Percentiles rank a stretch among this genome's conserved stretches.
phyloP scores from a whole-genome alignment of 148 eudicot species.

The Selenicereus undatus region DNA sequence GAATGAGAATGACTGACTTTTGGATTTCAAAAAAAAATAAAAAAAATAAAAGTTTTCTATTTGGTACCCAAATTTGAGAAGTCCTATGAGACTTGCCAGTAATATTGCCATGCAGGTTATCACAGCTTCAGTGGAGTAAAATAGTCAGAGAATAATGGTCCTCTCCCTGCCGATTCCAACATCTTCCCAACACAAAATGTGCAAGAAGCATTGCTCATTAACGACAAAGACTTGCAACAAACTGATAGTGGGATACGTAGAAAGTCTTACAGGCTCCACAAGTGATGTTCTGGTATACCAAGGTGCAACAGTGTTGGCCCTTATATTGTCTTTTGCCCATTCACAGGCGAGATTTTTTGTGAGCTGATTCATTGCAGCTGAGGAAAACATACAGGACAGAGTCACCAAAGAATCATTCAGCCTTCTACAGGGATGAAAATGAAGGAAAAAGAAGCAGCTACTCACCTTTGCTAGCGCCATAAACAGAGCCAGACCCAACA shows the following conservation, averaged over 20 bases:
- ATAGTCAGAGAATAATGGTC: not conserved
- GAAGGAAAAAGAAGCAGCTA: constrained; percentile 18
- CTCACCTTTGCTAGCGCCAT: constrained; percentile 79
- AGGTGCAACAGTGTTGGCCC: constrained; percentile 66
- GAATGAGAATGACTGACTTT: too few species aligned
- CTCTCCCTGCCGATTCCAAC: not conserved
- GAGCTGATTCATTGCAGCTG: constrained; percentile 79
- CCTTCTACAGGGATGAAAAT: not conserved
- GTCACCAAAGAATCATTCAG: not conserved
- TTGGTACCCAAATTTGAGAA: too few species aligned
- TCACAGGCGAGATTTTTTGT: constrained; percentile 82
- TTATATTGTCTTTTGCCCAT: constrained; percentile 84
- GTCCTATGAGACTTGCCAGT: too few species aligned
- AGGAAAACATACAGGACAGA: constrained; percentile 3
- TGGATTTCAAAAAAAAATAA: too few species aligned
- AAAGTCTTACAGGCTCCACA: constrained; percentile 52
- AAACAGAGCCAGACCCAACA: constrained; percentile 57
- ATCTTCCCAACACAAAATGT: not conserved
- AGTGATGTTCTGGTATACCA: constrained; percentile 74
- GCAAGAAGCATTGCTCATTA: not conserved
- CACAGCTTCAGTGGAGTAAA: not conserved
- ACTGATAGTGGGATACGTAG: not conserved
- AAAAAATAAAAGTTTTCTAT: too few species aligned
- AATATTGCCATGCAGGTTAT: not conserved
- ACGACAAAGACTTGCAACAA: not conserved